These are phyloP conservation scores for Vanrija humicola DNA, from an alignment of 1,284 basidiomycete genomes.

Conservation along the genomic window DNA sequence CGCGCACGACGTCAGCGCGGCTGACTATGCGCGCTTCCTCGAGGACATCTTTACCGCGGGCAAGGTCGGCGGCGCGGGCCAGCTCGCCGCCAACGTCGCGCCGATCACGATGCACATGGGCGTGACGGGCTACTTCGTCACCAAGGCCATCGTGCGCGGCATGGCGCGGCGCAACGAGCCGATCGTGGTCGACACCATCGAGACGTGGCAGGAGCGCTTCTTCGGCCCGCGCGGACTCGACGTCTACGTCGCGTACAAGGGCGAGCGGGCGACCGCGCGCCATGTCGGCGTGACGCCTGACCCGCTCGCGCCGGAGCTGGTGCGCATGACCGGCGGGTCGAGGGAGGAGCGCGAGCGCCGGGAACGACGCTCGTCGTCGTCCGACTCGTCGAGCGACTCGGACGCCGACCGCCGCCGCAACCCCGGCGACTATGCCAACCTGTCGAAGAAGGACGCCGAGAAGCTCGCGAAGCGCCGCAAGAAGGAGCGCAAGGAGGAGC, in stretches of 20 bases:
- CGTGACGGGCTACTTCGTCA: slow-evolving; percentile 7
- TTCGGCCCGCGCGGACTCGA: slow-evolving; percentile 8
- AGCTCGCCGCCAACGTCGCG: slow-evolving; percentile 2
- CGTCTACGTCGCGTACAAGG: slow-evolving; percentile 2
- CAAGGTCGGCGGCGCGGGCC: slow-evolving; percentile 1
- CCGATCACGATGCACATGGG: slow-evolving; percentile 9
- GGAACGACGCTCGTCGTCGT: no score
- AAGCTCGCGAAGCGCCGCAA: no score
- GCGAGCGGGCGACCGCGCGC: background rate
- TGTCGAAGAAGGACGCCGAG: no score
- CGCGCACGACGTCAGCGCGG: slow-evolving; percentile 3
- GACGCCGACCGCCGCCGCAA: no score
- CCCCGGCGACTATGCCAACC: no score
- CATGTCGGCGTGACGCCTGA: background rate
- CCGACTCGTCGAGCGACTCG: no score
- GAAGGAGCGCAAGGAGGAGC: no score
- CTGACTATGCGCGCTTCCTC: slow-evolving; percentile 7
- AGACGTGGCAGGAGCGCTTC: slow-evolving; percentile 6
- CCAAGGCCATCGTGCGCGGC: slow-evolving; percentile 1
- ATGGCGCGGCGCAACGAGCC: slow-evolving; percentile 7
- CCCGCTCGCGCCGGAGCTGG: background rate
- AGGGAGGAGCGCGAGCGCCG: no score
- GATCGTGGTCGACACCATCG: slow-evolving; percentile 1
- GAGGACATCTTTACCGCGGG: slow-evolving; percentile 7
- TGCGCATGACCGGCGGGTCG: background rate